Percentiles rank a stretch among this genome's conserved stretches.
Evolutionary conservation across 1,284 basidiomycete genomes (phyloP).

Genomic region (Amylostereum areolatum): DNA sequence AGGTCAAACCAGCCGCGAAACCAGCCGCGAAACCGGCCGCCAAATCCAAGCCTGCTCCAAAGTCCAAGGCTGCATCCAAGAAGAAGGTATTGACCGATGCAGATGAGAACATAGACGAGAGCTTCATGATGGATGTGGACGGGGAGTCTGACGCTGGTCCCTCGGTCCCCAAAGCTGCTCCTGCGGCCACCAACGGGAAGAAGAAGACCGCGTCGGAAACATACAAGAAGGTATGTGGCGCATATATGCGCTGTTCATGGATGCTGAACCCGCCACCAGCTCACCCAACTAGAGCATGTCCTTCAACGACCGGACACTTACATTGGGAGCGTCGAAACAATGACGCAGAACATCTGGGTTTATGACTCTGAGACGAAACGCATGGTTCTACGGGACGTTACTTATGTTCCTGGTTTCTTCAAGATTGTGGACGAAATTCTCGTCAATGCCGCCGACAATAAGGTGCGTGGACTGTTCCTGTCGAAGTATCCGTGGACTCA

Average conservation of each 20-base stretch:
- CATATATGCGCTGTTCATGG: neutral
- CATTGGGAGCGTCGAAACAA: constrained; percentile 89
- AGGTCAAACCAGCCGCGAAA: constrained; percentile 18
- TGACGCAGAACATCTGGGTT: constrained; percentile 87
- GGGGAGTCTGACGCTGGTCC: constrained; percentile 38
- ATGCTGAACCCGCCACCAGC: constrained; percentile 38
- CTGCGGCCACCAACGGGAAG: constrained; percentile 34
- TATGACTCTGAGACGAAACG: constrained; percentile 77
- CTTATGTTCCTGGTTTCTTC: constrained; percentile 97
- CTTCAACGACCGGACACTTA: constrained; percentile 97
- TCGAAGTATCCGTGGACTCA: neutral
- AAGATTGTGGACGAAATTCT: constrained; percentile 99
- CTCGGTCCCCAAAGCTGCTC: constrained; percentile 24
- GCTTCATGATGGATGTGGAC: constrained; percentile 27
- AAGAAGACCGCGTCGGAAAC: constrained; percentile 90
- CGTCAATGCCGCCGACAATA: constrained; percentile 99
- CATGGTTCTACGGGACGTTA: constrained; percentile 80
- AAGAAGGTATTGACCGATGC: constrained; percentile 52
- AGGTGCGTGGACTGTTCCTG: constrained; percentile 45
- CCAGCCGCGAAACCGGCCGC: constrained; percentile 30
- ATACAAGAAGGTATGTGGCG: constrained; percentile 73
- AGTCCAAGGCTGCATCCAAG: constrained; percentile 36
- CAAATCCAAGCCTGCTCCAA: constrained; percentile 28
- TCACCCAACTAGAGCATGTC: constrained; percentile 96
- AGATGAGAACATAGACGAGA: constrained; percentile 35